Conservation (phyloP, 2,329 filamentous ascomycete species). For the Escovopsis sp. region DNA sequence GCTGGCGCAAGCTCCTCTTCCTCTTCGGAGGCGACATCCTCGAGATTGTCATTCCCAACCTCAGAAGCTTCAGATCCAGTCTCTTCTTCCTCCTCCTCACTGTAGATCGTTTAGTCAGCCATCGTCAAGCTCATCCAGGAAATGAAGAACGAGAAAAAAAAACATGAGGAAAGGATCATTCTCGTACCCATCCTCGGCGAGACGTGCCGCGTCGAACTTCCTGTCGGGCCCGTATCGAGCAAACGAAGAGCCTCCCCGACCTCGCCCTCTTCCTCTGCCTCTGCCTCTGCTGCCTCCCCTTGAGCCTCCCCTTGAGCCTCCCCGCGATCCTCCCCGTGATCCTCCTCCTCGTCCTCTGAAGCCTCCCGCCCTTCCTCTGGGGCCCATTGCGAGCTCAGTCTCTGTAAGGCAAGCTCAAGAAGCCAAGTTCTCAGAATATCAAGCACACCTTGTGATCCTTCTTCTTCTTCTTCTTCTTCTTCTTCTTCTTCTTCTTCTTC, state of each 20-base stretch:
- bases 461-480: too few relatives aligned
- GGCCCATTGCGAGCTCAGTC: slow-evolving; percentile 16
- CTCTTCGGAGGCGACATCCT: slow-evolving; percentile 27
- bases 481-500: too few relatives aligned
- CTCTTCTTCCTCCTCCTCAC: slow-evolving; percentile 4
- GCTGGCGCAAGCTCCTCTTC: slow-evolving; percentile 26
- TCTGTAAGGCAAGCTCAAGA: too few relatives aligned
- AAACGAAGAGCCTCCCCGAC: slow-evolving; percentile 7
- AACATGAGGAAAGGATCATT: neutral
- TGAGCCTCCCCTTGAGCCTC: slow-evolving; percentile 5
- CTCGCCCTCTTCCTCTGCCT: slow-evolving; percentile 15
- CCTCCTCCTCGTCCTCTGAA: slow-evolving; percentile 10
- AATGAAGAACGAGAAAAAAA: too few relatives aligned
- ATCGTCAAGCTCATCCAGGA: too few relatives aligned
- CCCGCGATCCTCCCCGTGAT: slow-evolving; percentile 8
- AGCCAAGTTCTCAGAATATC: too few relatives aligned
- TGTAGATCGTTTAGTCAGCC: too few relatives aligned
- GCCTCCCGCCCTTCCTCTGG: slow-evolving; percentile 19
- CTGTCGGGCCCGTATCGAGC: slow-evolving; percentile 22
- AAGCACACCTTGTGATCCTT: too few relatives aligned
- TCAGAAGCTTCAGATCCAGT: slow-evolving; percentile 10
- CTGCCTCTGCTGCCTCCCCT: slow-evolving; percentile 9
- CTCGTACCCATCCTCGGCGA: slow-evolving; percentile 16
- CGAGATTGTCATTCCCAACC: slow-evolving; percentile 22
- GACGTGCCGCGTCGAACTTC: slow-evolving; percentile 20